Conservation (phyloP, 139 green algal species). For the Chlamydomonas applanata region DNA sequence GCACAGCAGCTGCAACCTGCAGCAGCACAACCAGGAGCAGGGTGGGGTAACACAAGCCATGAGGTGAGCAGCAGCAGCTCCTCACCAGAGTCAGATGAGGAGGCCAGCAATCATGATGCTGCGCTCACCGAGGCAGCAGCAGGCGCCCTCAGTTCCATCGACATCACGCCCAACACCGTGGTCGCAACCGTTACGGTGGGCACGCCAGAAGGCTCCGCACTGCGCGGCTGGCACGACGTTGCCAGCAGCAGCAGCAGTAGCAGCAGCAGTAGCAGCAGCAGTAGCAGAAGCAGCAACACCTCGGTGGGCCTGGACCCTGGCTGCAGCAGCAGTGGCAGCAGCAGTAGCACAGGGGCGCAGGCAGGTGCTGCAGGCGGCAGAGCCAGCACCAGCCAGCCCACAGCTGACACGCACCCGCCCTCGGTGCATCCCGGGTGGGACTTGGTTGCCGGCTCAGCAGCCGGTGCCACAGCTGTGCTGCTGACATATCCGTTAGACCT, state of each 20-base stretch:
- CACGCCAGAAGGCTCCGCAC: too few species aligned
- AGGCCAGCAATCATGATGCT: background rate
- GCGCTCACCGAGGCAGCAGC: background rate
- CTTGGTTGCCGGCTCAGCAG: constrained; percentile 71
- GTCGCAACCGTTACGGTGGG: too few species aligned
- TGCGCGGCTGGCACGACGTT: too few species aligned
- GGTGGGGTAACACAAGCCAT: too few species aligned
- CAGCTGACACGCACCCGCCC: background rate
- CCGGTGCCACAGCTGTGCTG: constrained; percentile 83
- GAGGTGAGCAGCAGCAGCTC: too few species aligned
- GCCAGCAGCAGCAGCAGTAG: constrained; percentile 5
- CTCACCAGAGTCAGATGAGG: background rate
- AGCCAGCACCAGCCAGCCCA: background rate
- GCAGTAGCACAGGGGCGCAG: background rate
- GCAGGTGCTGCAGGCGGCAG: background rate
- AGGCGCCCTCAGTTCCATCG: background rate
- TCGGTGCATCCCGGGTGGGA: constrained; percentile 49
- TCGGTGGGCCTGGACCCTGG: background rate
- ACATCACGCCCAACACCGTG: too few species aligned
- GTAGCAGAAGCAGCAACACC: background rate
- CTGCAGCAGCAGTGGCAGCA: constrained; percentile 8
- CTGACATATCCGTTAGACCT: constrained; percentile 91
- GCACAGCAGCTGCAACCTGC: background rate
- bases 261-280: constrained; percentile 1
- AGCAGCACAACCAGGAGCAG: too few species aligned